A percentile compares a stretch with the other conserved stretches of the same genome.
These are phyloP conservation scores for Alectoria sarmentosa DNA, from an alignment of 495 filamentous ascomycete species.

Conservation along the genomic window DNA sequence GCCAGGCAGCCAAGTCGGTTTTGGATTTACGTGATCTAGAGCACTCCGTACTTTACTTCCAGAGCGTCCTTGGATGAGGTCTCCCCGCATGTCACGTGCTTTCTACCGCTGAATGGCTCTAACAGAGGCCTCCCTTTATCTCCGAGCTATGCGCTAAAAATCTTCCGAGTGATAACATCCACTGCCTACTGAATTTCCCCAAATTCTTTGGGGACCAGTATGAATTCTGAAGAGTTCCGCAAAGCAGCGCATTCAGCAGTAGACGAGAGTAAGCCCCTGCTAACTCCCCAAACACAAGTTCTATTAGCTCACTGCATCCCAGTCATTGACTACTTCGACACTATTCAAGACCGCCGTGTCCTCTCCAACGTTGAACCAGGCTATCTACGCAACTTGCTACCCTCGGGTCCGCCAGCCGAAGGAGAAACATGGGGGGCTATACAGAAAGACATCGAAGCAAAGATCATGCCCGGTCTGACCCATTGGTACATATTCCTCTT, in stretches of 20 bases:
- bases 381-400: conserved; percentile 76
- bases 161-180: too few relatives aligned
- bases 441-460: conserved; percentile 74
- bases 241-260: conserved; percentile 74
- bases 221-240: conserved; percentile 80
- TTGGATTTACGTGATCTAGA: not conserved
- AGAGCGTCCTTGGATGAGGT: too few relatives aligned
- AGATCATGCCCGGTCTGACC: conserved; percentile 90
- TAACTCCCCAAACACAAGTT: not conserved
- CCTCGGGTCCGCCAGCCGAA: conserved; percentile 60
- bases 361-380: conserved; percentile 75
- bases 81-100: too few relatives aligned
- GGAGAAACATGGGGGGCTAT: conserved; percentile 76
- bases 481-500: conserved; percentile 57
- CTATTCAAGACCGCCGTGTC: conserved; percentile 61
- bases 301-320: conserved; percentile 5
- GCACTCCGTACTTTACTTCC: too few relatives aligned
- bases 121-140: too few relatives aligned
- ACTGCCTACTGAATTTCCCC: not conserved
- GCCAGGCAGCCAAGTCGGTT: not conserved
- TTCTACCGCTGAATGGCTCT: too few relatives aligned
- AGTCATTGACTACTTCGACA: conserved; percentile 84
- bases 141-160: too few relatives aligned
- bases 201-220: conserved; percentile 28
- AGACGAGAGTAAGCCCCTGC: conserved; percentile 63